A percentile compares a stretch with the other conserved stretches of the same genome.
These are phyloP conservation scores for Psilocybe cyanescens DNA, from an alignment of 768 basidiomycete genomes.

Conservation along the genomic window DNA sequence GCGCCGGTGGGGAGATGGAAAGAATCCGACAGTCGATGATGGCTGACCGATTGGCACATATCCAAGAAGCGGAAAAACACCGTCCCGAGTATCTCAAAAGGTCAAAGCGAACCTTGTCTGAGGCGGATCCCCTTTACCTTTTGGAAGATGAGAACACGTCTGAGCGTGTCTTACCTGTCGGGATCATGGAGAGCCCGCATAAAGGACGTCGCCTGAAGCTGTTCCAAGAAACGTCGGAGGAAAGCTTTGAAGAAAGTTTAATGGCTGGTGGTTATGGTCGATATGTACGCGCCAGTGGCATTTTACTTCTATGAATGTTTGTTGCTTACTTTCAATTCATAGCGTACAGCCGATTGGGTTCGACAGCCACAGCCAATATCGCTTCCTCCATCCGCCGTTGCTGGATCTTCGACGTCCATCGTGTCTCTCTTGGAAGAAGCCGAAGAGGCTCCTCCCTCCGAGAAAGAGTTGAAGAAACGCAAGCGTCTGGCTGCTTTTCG, in stretches of 20 bases:
- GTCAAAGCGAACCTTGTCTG: slow-evolving; percentile 49
- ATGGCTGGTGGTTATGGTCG: slow-evolving; percentile 83
- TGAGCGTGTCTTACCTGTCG: slow-evolving; percentile 41
- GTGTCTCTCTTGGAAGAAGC: slow-evolving; percentile 43
- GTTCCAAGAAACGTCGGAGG: slow-evolving; percentile 83
- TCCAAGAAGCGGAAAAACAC: slow-evolving; percentile 60
- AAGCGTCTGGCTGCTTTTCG: slow-evolving; percentile 73
- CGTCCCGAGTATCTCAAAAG: slow-evolving; percentile 78
- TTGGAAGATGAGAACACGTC: slow-evolving; percentile 38
- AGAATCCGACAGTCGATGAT: slow-evolving; percentile 58
- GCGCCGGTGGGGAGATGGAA: slow-evolving; percentile 58
- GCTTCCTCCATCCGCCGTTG: slow-evolving; percentile 38
- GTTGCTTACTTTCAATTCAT: slow-evolving; percentile 9
- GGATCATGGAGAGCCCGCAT: slow-evolving; percentile 69
- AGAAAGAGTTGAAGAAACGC: slow-evolving; percentile 69
- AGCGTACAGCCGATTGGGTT: slow-evolving; percentile 67
- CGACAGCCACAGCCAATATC: slow-evolving; percentile 56
- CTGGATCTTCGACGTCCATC: slow-evolving; percentile 45
- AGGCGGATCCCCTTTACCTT: slow-evolving; percentile 39
- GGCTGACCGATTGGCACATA: slow-evolving; percentile 51
- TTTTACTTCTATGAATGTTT: neutral
- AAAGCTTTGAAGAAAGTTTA: slow-evolving; percentile 83
- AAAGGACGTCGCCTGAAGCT: slow-evolving; percentile 76
- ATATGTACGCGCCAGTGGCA: slow-evolving; percentile 52
- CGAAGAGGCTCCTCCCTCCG: slow-evolving; percentile 44